A percentile compares a stretch with the other conserved stretches of the same genome.
Conservation (phyloP, 305 asterid species). For the Fraxinus dipetala region DNA sequence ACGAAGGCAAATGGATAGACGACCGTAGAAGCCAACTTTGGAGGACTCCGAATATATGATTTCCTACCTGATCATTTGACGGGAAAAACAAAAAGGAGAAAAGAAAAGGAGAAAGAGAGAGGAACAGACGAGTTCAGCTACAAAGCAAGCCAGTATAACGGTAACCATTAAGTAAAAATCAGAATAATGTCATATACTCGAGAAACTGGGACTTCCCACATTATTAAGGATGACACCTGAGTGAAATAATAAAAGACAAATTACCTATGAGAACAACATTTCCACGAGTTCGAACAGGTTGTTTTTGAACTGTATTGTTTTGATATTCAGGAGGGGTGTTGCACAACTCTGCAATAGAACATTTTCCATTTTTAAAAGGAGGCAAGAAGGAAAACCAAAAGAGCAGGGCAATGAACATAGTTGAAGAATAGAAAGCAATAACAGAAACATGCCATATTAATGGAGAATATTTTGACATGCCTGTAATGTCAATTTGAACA, state of each 20-base stretch:
- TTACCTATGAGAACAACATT: constrained; percentile 59
- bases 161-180: not conserved
- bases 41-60: constrained; percentile 58
- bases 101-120: not conserved
- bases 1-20: constrained; percentile 74
- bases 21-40: constrained; percentile 59
- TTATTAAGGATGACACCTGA: not conserved
- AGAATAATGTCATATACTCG: not conserved
- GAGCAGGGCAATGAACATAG: not conserved
- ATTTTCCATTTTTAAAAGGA: not conserved
- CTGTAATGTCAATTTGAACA: constrained; percentile 53
- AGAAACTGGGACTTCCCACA: not conserved
- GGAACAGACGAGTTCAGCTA: not conserved
- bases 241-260: not conserved
- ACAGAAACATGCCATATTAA: not conserved
- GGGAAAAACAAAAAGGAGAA: not conserved
- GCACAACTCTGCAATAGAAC: constrained; percentile 49
- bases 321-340: constrained; percentile 41
- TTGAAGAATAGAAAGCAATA: not conserved
- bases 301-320: constrained; percentile 39
- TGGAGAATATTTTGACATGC: constrained; percentile 26
- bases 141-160: not conserved
- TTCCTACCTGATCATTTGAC: constrained; percentile 54
- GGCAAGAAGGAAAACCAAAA: not conserved
- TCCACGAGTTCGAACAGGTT: constrained; percentile 43